Evolutionary conservation across 176 grass and related monocot genomes (phyloP).

Genomic region (Zoysia japonica): DNA sequence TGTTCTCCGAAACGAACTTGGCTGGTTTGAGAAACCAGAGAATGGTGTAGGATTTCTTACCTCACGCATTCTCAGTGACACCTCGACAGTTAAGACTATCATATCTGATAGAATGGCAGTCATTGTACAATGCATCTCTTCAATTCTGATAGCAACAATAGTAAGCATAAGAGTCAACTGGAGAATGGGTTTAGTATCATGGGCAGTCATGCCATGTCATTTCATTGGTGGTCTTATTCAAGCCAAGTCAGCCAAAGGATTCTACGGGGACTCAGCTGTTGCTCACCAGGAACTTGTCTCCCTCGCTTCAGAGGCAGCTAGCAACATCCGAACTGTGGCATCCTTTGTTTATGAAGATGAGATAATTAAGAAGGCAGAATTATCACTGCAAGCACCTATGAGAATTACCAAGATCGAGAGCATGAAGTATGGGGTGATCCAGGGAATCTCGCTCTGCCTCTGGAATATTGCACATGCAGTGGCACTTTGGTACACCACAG

Average conservation of each 20-base stretch:
- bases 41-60: constrained; percentile 58
- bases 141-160: constrained; percentile 62
- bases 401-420: constrained; percentile 48
- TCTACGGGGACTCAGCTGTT: constrained; percentile 39
- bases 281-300: constrained; percentile 48
- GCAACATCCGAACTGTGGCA: constrained; percentile 69
- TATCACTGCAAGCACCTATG: constrained; percentile 58
- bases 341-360: constrained; percentile 65
- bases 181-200: constrained; percentile 71
- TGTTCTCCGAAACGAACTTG: constrained; percentile 58
- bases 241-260: constrained; percentile 72
- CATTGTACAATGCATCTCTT: constrained; percentile 69
- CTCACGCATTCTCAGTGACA: constrained; percentile 51
- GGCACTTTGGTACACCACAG: constrained; percentile 64
- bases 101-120: constrained; percentile 69
- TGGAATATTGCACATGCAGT: constrained; percentile 67
- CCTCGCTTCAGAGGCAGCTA: constrained; percentile 57
- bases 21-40: constrained; percentile 66
- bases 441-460: constrained; percentile 58
- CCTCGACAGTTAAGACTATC: constrained; percentile 59
- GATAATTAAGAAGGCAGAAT: constrained; percentile 54
- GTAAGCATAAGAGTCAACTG: constrained; percentile 53
- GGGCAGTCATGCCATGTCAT: constrained; percentile 65
- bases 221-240: constrained; percentile 66
- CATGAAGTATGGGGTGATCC: constrained; percentile 54